Percentiles rank a stretch among this genome's conserved stretches.
These are phyloP conservation scores for Sequoiadendron giganteum DNA, from an alignment of 75 land plant species.

Conservation along the genomic window DNA sequence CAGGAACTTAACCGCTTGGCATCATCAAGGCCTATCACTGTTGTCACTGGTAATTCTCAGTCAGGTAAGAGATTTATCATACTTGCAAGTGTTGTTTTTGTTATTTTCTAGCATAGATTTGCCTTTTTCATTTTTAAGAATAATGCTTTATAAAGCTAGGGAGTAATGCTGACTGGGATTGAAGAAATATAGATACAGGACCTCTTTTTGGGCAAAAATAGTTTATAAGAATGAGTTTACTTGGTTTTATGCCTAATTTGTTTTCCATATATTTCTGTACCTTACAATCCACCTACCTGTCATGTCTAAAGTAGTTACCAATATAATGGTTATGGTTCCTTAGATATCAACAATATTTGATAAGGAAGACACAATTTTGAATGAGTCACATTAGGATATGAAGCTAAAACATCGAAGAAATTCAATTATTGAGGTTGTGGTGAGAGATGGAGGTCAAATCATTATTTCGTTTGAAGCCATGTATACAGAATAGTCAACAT, in stretches of 20 bases:
- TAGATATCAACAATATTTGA: background rate
- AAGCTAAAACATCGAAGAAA: background rate
- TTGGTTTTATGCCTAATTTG: background rate
- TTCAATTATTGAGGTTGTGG: background rate
- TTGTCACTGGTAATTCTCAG: constrained; percentile 44
- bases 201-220: background rate
- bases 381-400: background rate
- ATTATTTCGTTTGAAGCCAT: background rate
- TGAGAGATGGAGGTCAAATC: background rate
- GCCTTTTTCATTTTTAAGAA: background rate
- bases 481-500: background rate
- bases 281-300: background rate
- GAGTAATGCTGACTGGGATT: background rate
- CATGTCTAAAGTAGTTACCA: background rate
- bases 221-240: background rate
- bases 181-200: background rate
- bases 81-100: background rate
- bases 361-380: background rate
- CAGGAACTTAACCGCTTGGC: constrained; percentile 57
- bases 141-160: background rate
- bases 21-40: constrained; percentile 53
- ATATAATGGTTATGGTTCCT: background rate
- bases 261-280: background rate
- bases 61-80: constrained; percentile 24
- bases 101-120: background rate